Conservation (phyloP, 1,284 basidiomycete genomes). For the Neonothopanus nambi region DNA sequence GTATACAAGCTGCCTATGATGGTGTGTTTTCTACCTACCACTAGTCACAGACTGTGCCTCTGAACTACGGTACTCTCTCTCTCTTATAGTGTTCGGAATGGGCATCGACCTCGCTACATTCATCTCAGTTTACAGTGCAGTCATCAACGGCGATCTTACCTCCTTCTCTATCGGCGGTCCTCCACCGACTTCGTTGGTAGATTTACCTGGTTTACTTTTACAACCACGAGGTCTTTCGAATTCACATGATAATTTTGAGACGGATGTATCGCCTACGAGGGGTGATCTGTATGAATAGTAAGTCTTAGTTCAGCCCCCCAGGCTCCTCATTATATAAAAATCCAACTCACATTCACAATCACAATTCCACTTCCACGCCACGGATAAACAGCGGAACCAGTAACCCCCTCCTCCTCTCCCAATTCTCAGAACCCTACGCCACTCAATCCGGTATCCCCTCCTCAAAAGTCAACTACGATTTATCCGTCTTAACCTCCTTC, state of each 20-base stretch:
- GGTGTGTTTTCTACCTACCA: neutral
- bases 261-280: neutral
- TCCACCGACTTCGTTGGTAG: too few species aligned
- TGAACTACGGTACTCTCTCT: too few species aligned
- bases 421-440: neutral
- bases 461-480: neutral
- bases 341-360: too few species aligned
- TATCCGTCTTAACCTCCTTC: neutral
- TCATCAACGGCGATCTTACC: neutral
- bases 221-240: neutral
- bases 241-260: conserved; percentile 1
- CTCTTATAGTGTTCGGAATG: conserved; percentile 1
- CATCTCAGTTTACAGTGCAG: neutral
- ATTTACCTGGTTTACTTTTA: neutral
- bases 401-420: neutral
- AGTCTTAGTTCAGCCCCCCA: neutral
- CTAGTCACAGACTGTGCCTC: too few species aligned
- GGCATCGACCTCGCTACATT: neutral
- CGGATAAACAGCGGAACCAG: neutral
- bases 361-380: too few species aligned
- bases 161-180: conserved; percentile 5
- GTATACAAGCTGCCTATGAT: neutral
- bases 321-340: too few species aligned
- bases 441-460: neutral
- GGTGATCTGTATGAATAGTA: conserved; percentile 1